These are phyloP conservation scores for Cytospora mali DNA, from an alignment of 2,329 filamentous ascomycete genomes.

Conservation along the genomic window DNA sequence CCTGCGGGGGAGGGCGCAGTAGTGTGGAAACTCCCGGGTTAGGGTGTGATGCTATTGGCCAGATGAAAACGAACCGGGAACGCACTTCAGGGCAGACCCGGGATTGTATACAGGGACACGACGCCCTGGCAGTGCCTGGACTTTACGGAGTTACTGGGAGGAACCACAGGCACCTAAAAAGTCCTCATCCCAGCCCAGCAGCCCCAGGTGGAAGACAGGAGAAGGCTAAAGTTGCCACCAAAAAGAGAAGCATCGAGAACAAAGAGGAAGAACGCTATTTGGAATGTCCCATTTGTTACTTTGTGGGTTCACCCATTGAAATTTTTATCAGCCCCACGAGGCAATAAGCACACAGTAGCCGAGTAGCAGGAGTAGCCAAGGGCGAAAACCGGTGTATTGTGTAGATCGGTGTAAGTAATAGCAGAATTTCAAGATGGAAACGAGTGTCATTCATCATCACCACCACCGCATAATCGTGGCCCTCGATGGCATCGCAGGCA, in stretches of 20 bases:
- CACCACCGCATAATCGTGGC: background rate
- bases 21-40: background rate
- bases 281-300: background rate
- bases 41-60: background rate
- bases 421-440: background rate
- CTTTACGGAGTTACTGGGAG: background rate
- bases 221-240: background rate
- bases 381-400: too few relatives aligned
- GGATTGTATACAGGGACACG: background rate
- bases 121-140: background rate
- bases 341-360: too few relatives aligned
- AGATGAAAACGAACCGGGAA: background rate
- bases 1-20: slow-evolving; percentile 1
- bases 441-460: background rate
- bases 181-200: too few relatives aligned
- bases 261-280: background rate
- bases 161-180: background rate
- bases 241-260: background rate
- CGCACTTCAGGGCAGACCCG: background rate
- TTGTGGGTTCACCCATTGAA: background rate
- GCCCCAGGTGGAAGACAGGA: background rate
- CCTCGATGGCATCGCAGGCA: background rate
- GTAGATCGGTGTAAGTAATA: background rate
- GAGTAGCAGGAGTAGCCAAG: too few relatives aligned
- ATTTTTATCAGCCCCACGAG: background rate